Base-by-base conservation (phyloP, 1,284 basidiomycete genomes). In the Marasmius oreades region DNA sequence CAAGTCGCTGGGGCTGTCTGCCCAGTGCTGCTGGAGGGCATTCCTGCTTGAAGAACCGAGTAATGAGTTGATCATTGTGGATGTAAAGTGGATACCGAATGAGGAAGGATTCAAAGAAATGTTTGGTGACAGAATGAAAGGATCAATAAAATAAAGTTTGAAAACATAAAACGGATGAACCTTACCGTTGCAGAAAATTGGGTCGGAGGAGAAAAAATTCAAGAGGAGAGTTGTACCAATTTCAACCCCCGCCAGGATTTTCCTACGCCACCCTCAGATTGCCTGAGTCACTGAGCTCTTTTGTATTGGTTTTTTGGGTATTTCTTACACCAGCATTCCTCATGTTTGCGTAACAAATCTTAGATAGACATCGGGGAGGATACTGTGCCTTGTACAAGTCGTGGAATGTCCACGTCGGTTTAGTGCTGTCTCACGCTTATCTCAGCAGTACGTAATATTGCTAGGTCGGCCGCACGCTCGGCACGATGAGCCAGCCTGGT, bases 121-220 rank as follows among this genome's bases (percentile, higher is more conserved):
- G 61, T 66, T 67, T 64, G 64, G 70, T 73, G 62, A 73, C 44
- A 28, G 20, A 14, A 43, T 12, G 23, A 69, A 67, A 66, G 67
- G 61, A 64, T 66, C 63, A 66, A 72, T 65, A 64, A 76, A 74
- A 78, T 80, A 78, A 82, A 79, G 80, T 80, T 74, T 73, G 71
- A 68, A 73, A 73, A 64, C 69, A 70, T 67, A 75, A 70, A 69
- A 75, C 81, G 79, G 78, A 79, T 82, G 81, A 77, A 23, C 74
- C 80, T 78, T 73, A 81, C 80, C 80, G 79, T 76, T 26, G 26
- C 24, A 73, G 70, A 72, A 74, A 71, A 76, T 75, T 77, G 77
- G 76, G 73, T 55, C 51, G 53, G 57, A 55, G 55, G 47, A 51
- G 55, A 48, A 56, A 56, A 56, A 34, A 16, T 50, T 50, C 26